A percentile compares a stretch with the other conserved stretches of the same genome.
Evolutionary conservation across 306 rosid species (phyloP).

Genomic region (Hippophae rhamnoides): DNA sequence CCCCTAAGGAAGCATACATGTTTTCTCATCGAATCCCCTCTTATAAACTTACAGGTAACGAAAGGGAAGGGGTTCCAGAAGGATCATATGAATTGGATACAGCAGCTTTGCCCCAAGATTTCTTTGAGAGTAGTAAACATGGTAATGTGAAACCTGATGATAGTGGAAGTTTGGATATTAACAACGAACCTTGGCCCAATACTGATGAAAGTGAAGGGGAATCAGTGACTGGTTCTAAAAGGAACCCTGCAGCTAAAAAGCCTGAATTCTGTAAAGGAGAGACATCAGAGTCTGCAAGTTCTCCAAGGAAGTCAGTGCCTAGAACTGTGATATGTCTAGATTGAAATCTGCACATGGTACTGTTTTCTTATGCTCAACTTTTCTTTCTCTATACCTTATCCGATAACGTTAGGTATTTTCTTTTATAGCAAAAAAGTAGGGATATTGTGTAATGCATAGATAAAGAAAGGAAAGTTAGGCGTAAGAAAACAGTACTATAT

Average conservation of each 20-base stretch:
- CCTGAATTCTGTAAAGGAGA: slow-evolving; percentile 19
- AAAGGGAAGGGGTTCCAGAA: slow-evolving; percentile 57
- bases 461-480: too few relatives aligned
- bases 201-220: slow-evolving; percentile 23
- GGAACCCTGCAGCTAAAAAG: slow-evolving; percentile 13
- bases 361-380: too few relatives aligned
- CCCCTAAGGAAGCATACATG: slow-evolving; percentile 46
- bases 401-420: too few relatives aligned
- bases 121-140: slow-evolving; percentile 21
- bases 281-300: slow-evolving; percentile 27
- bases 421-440: too few relatives aligned
- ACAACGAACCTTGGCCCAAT: slow-evolving; percentile 13
- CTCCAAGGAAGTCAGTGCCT: slow-evolving; percentile 24
- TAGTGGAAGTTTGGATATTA: slow-evolving; percentile 10
- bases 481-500: too few relatives aligned
- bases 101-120: slow-evolving; percentile 49
- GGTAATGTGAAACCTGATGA: slow-evolving; percentile 23
- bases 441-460: too few relatives aligned
- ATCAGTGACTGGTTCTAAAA: slow-evolving; percentile 19
- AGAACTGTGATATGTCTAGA: too few relatives aligned
- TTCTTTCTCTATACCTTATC: too few relatives aligned
- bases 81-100: slow-evolving; percentile 89
- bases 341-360: too few relatives aligned
- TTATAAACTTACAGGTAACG: slow-evolving; percentile 57
- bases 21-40: slow-evolving; percentile 84